Base-by-base conservation (phyloP, 345 rosid genomes). In the Brassica nigra region DNA sequence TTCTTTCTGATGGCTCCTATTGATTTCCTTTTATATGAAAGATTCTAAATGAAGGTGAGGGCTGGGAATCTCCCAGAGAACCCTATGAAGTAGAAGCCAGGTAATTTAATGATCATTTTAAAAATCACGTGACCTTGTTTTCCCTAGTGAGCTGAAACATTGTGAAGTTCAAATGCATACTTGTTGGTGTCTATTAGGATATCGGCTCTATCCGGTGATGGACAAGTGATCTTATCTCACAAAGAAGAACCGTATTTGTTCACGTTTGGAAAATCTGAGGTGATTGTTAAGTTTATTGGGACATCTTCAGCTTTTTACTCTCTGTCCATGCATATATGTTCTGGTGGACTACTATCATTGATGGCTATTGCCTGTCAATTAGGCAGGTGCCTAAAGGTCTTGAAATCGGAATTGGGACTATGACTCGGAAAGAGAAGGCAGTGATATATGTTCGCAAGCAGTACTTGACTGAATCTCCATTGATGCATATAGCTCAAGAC, bases 181-280 rank as follows among this genome's bases (percentile, higher is more conserved):
- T 47, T 70, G 11, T 37, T 18, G 80, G 65, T 73, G 55, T 71
- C 61, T 71, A 20, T 49, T 83, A 95, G 99, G 93, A 89, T 95
- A 82, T 89, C 95, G 55, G 99, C 92, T 11, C 90, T 79, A 84
- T 87, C 94, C 0, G 88, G 91, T 68, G 91, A 90, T 76, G 98
- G 95, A 69, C 78, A 84, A 81, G 81, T 84, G 74, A 84, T 91
- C 79, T 66, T 87, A 5, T 82, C 91, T 52, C 92, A 58, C 66
- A 77, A 75, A 64, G 86, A 89, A 78, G 97, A 92, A 75, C 97
- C 97, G 4, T 89, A 85, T 82, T 87, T 88, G 75, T 93, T 95
- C 84, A 91, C 97, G n/a, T 82, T 91, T 80, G 99, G 98, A 82
- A 95, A 89, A 83, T 89, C 87, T 61, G 96, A 95, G 97, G 99